Base-by-base conservation (phyloP, 1,139 yeast species). In the Yamadazyma atlantica region DNA sequence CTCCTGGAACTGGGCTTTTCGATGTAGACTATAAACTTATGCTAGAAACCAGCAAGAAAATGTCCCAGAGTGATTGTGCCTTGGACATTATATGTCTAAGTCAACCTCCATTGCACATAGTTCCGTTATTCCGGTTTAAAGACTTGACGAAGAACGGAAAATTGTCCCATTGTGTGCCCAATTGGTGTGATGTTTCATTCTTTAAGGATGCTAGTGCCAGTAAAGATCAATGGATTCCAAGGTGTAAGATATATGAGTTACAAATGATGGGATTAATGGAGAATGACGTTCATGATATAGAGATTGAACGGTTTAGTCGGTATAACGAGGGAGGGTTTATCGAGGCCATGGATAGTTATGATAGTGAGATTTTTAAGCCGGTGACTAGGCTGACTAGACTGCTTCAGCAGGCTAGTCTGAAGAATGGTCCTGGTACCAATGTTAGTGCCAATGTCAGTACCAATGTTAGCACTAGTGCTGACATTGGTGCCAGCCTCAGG, bases 221-320 rank as follows among this genome's bases (percentile, higher is more conserved):
- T 14, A 61, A 70, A 13, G 70, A 71, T 30, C 86, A 83, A 49
- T 92, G 97, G 97, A 77, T 84, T 19, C 97, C 98, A 1, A 69
- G 95, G 25, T 89, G 97, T 59, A 89, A 88, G 54, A 89, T 94
- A 35, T 90, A 92, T 57, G 97, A 90, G 51, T 64, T 94, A 16
- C 98, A 92, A 58, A 94, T 92, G 97, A 90, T 90, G 95, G 98
- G 97, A 0, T 78, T 90, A 4, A 88, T 90, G 84, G 97, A 90
- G 50, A 87, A 85, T 50, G 97, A 90, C 53, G 70, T 82, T 35
- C 79, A 79, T 47, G 77, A 82, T 7, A 75, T 82, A 24, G 73
- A 80, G 12, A 75, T 87, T 18, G 82, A 79, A 27, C 69, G 84
- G 33, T 63, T 84, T 39, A 62, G 57, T 32, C 36, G 51, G 0